These are phyloP conservation scores for Schizosaccharomyces octosporus DNA, from an alignment of 805 yeast species.

Conservation along the genomic window DNA sequence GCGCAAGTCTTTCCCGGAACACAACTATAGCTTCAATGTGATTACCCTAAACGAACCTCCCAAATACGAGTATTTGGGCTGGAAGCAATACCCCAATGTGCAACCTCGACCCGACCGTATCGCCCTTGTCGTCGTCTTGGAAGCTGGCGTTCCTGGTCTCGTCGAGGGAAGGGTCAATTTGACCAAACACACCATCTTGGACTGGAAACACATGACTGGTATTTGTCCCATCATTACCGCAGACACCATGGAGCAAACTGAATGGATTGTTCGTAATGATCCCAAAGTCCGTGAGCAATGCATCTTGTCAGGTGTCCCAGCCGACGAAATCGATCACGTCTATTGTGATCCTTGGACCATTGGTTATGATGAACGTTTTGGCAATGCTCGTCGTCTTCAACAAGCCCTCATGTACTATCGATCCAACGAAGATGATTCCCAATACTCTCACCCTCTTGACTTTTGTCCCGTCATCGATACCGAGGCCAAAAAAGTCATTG, in stretches of 20 bases:
- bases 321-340: constrained; percentile 28
- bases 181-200: constrained; percentile 22
- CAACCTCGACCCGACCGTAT: constrained; percentile 43
- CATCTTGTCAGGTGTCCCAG: constrained; percentile 39
- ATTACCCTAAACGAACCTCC: constrained; percentile 49
- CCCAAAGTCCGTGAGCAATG: constrained; percentile 53
- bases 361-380: constrained; percentile 58
- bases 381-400: constrained; percentile 46
- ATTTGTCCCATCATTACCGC: constrained; percentile 57
- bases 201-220: constrained; percentile 27
- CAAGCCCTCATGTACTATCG: constrained; percentile 65
- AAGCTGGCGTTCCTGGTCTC: constrained; percentile 29
- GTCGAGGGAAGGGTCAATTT: constrained; percentile 50
- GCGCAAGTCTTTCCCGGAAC: constrained; percentile 21
- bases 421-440: constrained; percentile 51
- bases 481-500: constrained; percentile 41
- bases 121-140: constrained; percentile 40
- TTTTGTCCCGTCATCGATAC: constrained; percentile 65
- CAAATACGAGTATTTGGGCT: constrained; percentile 30
- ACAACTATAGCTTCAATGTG: constrained; percentile 34
- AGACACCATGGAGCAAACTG: constrained; percentile 38
- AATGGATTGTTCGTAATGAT: constrained; percentile 41
- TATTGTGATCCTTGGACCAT: constrained; percentile 51
- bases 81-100: constrained; percentile 14
- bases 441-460: constrained; percentile 43